Percentiles rank a stretch among this genome's conserved stretches.
phyloP scores from a whole-genome alignment of 2,329 filamentous ascomycete species.

The Hymenoscyphus linearis region DNA sequence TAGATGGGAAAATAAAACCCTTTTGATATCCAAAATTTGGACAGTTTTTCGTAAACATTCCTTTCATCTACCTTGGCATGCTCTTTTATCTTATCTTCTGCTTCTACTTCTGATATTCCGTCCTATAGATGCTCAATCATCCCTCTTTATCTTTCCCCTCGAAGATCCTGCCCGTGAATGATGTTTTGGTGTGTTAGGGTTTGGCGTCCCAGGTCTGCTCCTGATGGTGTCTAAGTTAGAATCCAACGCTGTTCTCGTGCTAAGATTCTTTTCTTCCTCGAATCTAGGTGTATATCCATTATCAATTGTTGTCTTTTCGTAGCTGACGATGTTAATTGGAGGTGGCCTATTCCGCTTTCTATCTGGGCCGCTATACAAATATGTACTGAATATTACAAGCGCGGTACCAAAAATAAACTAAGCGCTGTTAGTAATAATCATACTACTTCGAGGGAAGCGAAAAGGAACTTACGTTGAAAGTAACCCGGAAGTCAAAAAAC shows the following conservation, averaged over 20 bases:
- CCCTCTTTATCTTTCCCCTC: slow-evolving; percentile 34
- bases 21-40: background rate
- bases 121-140: slow-evolving; percentile 27
- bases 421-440: background rate
- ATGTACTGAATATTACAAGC: slow-evolving; percentile 76
- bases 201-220: slow-evolving; percentile 46
- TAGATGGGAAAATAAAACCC: background rate
- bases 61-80: slow-evolving; percentile 4
- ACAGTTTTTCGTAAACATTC: background rate
- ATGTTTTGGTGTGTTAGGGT: slow-evolving; percentile 44
- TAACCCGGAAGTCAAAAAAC: slow-evolving; percentile 77
- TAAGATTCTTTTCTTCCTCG: slow-evolving; percentile 24
- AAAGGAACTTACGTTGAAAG: slow-evolving; percentile 56
- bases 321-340: slow-evolving; percentile 64
- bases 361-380: slow-evolving; percentile 72
- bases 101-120: background rate
- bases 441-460: background rate
- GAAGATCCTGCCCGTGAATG: slow-evolving; percentile 38
- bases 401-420: slow-evolving; percentile 79
- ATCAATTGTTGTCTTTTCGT: slow-evolving; percentile 58
- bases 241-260: slow-evolving; percentile 27
- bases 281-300: slow-evolving; percentile 30
- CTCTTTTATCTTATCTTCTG: slow-evolving; percentile 3
- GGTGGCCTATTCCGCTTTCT: slow-evolving; percentile 53
- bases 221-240: slow-evolving; percentile 30